Base-by-base conservation (phyloP, 2,329 filamentous ascomycete species). In the Phoma sp. region DNA sequence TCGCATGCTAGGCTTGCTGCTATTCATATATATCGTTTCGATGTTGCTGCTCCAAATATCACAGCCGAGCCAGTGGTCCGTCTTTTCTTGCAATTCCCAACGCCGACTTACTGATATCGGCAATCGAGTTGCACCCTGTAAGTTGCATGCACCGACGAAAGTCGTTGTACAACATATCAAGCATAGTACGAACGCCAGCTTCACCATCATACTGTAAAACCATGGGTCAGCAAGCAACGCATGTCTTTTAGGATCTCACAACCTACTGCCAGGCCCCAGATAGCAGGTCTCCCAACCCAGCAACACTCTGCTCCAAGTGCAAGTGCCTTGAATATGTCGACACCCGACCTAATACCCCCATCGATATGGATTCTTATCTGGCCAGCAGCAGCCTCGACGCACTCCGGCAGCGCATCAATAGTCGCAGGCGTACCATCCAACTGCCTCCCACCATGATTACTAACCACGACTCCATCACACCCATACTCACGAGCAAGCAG, bases 101-200 rank as follows among this genome's bases (percentile, higher is more conserved):
- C 36, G 62, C 69, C 7, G 68, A 66, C 60, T 72, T 71, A 4
- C 53, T 65, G 21, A 77, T 78, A 18, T 76, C 74, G 29, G 66
- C 51, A 21, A 77, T 66, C 26, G 64, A 71, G n/a, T 58, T 66
- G 14, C 71, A 71, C 0, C 76, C 75, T 11, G 75, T 73, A 30
- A 78, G 58, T n/a, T 68, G 72, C 76, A 78, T 78, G 53, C 73
- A 75, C 1, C 65, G 57, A 43, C 68, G 69, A 48, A 77, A 71
- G 55, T 77, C 74, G 38, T 75, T 72, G 47, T 53, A 53, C 5
- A 63, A 21, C 5, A 63, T 48, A 21, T 65, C 38, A 7, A 50
- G 25, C 47, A 50, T 50, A 2, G 17, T 37, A 11, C 30, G 21
- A 0, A 50, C 38, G 4, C 32, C 47, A 10, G 37, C 37, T 36